Evolutionary conservation across 352 stramenopile species (phyloP), one percentile per base, ranked within the genome.

Genomic region (Pythium brachiatum): DNA sequence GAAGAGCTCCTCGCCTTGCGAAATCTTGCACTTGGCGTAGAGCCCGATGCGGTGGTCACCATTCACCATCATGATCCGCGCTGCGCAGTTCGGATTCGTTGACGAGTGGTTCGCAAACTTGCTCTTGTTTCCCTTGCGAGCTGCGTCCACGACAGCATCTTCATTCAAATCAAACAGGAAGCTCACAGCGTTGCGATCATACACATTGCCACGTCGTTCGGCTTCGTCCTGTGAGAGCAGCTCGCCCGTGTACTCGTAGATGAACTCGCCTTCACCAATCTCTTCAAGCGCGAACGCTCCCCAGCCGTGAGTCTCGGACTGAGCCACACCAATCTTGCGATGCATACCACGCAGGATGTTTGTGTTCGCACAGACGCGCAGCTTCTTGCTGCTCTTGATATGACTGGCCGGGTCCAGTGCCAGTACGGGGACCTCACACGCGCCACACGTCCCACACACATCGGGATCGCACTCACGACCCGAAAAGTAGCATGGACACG

Each of bases 131-230:
- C 96, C 96, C 65, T 97, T 97, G 26, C 89, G 83, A 13, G 89
- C 94, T 0, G 95, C 94, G 76, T 99, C 96, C 46, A 99, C 81
- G 47, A 96, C 87, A 7, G 76, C 84, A 62, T 98, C 95, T 54
- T 93, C 88, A 41, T 88, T 97, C 62, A 98, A 60, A 73, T 98
- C 94, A 66, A 99, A 99, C 13, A 98, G 69, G 66, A 98, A 99
- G 50, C 83, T 93, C 39, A 94, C 79, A 20, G 92, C 92, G 18
- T 79, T 79, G 68, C 89, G 89, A 65, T 98, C 90, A 73, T 97
- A 97, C 11, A 97, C 76, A 52, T 89, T 92, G 31, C 92, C 92
- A 57, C 86, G 82, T 9, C 86, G 82, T 53, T 95, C 86, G 11
- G 86, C 86, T 66, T 95, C 86, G 55, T 95, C 84, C 62, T 97